Percentiles rank a stretch among this genome's conserved stretches.
These are phyloP conservation scores for Fusarium gaditjirri DNA, from an alignment of 2,329 filamentous ascomycete genomes.

Conservation along the genomic window DNA sequence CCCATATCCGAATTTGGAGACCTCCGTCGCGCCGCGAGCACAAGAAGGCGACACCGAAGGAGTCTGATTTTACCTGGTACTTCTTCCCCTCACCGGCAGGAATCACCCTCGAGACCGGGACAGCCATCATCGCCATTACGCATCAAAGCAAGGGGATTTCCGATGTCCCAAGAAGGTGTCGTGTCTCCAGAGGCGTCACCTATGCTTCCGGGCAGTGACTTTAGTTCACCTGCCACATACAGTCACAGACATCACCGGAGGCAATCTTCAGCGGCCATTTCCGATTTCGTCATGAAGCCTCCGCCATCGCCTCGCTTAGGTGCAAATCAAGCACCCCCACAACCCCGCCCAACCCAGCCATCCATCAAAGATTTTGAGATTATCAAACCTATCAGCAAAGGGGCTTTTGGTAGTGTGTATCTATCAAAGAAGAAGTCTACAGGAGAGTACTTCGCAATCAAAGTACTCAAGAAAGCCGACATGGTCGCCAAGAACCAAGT, in stretches of 20 bases:
- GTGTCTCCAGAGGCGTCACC: conserved; percentile 91
- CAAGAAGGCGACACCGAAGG: conserved; percentile 84
- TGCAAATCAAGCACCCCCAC: conserved; percentile 79
- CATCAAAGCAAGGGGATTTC: conserved; percentile 80
- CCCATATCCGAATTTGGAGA: conserved; percentile 87
- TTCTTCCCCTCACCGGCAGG: conserved; percentile 83
- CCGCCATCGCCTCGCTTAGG: conserved; percentile 85
- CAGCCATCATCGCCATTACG: conserved; percentile 88
- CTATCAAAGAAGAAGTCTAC: conserved; percentile 98
- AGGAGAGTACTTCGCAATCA: conserved; percentile 98
- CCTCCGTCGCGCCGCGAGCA: conserved; percentile 79
- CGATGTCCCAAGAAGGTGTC: conserved; percentile 70
- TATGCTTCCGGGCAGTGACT: conserved; percentile 83
- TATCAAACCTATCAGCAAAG: conserved; percentile 99
- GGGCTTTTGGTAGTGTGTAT: conserved; percentile 97
- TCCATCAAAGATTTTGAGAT: conserved; percentile 99
- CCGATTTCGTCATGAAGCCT: conserved; percentile 71
- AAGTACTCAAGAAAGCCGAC: conserved; percentile 98
- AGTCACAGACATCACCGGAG: conserved; percentile 78
- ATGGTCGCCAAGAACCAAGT: conserved; percentile 99
- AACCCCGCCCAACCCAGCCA: conserved; percentile 87
- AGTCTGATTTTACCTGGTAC: conserved; percentile 85
- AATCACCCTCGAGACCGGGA: conserved; percentile 83
- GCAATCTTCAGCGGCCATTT: conserved; percentile 90
- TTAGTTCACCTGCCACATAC: conserved; percentile 76